A percentile compares a stretch with the other conserved stretches of the same genome.
phyloP scores from a whole-genome alignment of 192 early-diverging fungal genomes.

The Coemansia sp. region DNA sequence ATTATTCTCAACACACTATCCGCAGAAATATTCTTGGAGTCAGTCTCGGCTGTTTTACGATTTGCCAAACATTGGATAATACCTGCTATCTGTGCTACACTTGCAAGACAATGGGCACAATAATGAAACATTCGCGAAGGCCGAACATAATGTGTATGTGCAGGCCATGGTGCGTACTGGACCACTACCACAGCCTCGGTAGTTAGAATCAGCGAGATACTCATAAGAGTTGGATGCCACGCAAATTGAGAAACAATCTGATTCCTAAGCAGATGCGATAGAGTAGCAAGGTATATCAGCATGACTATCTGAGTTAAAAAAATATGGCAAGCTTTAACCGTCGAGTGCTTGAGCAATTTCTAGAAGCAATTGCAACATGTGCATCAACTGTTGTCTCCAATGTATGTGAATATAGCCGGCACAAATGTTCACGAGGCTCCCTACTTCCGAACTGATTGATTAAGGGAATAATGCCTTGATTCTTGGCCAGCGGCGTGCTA shows the following conservation, averaged over 20 bases:
- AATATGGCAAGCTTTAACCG: conserved; percentile 5
- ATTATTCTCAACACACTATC: conserved; percentile 13
- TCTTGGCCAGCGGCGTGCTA: too few species aligned
- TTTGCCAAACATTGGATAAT: background rate
- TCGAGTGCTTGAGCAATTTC: too few species aligned
- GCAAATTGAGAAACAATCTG: conserved; percentile 5
- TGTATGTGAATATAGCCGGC: background rate
- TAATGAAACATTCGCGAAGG: background rate
- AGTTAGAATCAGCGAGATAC: conserved; percentile 16
- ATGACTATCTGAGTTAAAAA: conserved; percentile 13
- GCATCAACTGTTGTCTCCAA: too few species aligned
- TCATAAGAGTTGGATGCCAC: conserved; percentile 36
- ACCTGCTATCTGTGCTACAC: background rate
- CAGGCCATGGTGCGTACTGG: conserved; percentile 23
- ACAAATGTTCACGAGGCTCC: background rate
- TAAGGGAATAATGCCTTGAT: background rate
- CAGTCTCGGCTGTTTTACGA: background rate
- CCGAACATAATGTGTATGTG: background rate
- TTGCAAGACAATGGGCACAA: background rate
- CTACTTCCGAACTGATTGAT: background rate
- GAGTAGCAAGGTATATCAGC: conserved; percentile 4
- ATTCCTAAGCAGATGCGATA: background rate
- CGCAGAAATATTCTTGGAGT: background rate
- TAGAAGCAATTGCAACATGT: too few species aligned
- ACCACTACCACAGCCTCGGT: conserved; percentile 15